Percentiles rank a stretch among this genome's conserved stretches.
phyloP scores from a whole-genome alignment of 495 filamentous ascomycete species.

The Bacidia gigantensis region DNA sequence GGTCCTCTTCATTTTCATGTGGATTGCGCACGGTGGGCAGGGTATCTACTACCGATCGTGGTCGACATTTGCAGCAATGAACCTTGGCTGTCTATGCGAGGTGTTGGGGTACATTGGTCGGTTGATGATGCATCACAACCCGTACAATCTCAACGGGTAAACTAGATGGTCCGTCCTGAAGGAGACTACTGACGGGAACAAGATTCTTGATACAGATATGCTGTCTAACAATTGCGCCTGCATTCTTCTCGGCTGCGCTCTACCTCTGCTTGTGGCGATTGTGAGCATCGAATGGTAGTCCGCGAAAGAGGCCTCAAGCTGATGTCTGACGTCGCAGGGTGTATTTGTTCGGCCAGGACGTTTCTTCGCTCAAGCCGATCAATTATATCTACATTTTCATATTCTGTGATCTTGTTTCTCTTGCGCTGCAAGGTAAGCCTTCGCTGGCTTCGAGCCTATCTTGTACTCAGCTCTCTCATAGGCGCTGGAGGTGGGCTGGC shows the following conservation, averaged over 20 bases:
- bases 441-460: neutral
- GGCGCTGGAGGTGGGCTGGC: constrained; percentile 50
- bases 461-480: neutral
- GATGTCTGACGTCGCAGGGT: constrained; percentile 44
- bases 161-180: too few species aligned
- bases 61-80: constrained; percentile 41
- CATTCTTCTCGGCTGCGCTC: constrained; percentile 47
- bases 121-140: constrained; percentile 42
- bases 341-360: constrained; percentile 34
- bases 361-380: constrained; percentile 39
- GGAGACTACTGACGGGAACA: neutral
- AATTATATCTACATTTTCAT: constrained; percentile 55
- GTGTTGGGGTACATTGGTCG: constrained; percentile 47
- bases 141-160: constrained; percentile 36
- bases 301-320: constrained; percentile 30
- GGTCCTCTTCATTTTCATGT: constrained; percentile 36
- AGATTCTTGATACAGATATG: constrained; percentile 54
- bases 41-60: constrained; percentile 46
- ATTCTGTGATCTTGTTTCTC: constrained; percentile 45
- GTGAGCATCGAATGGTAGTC: neutral
- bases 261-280: constrained; percentile 40
- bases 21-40: constrained; percentile 29
- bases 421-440: constrained; percentile 45
- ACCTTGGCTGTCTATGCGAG: constrained; percentile 33
- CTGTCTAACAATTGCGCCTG: constrained; percentile 49